phyloP scores from a whole-genome alignment of 768 basidiomycete species.

The Agaricus subrufescens region DNA sequence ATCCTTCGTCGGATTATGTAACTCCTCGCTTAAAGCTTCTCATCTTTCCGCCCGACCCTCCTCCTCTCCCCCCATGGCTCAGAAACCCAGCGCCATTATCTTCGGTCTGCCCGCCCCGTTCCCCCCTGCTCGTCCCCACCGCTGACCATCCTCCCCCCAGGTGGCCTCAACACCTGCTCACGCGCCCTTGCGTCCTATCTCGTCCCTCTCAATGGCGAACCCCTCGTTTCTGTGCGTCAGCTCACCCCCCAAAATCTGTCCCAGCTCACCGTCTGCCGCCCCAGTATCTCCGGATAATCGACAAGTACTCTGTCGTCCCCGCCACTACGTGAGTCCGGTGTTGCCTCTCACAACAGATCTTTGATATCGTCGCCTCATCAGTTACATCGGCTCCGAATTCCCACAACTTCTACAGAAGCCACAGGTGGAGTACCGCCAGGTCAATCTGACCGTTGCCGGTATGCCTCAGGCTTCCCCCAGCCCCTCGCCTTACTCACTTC shows the following conservation, averaged over 20 bases:
- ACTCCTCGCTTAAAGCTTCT: slow-evolving; percentile 6
- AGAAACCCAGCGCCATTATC: slow-evolving; percentile 10
- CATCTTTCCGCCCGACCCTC: slow-evolving; percentile 1
- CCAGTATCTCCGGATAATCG: slow-evolving; percentile 22
- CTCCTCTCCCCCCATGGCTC: slow-evolving; percentile 1
- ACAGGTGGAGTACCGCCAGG: slow-evolving; percentile 76
- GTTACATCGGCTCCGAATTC: slow-evolving; percentile 78
- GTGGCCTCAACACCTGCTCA: slow-evolving; percentile 78
- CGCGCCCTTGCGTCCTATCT: slow-evolving; percentile 65
- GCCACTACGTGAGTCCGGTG: slow-evolving; percentile 25
- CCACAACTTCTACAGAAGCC: slow-evolving; percentile 62
- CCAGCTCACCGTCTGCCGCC: neutral
- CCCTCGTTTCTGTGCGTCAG: slow-evolving; percentile 64
- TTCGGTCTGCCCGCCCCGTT: neutral
- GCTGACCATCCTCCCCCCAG: slow-evolving; percentile 29
- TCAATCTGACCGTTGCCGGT: slow-evolving; percentile 74
- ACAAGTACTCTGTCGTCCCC: slow-evolving; percentile 29
- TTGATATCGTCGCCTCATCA: slow-evolving; percentile 20
- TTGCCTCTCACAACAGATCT: neutral
- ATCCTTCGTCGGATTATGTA: slow-evolving; percentile 10
- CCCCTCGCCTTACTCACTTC: slow-evolving; percentile 2
- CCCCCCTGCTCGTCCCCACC: neutral
- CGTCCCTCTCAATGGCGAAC: slow-evolving; percentile 61
- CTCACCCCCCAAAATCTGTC: neutral
- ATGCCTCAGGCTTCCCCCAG: slow-evolving; percentile 19